phyloP scores from a whole-genome alignment of 352 stramenopile genomes.

The Phytophthora pini region DNA sequence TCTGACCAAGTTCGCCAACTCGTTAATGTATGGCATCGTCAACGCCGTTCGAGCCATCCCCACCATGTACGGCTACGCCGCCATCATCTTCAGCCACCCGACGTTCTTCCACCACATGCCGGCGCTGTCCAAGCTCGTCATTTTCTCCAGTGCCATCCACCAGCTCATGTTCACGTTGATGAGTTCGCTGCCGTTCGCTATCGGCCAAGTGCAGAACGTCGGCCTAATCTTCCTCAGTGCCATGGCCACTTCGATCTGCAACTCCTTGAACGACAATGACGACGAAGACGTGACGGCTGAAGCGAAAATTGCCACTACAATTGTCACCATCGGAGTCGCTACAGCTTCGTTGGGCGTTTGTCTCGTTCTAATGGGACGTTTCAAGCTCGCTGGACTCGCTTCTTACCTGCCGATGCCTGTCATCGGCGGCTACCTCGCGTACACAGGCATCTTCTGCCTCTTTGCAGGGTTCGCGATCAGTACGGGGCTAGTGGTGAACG shows the following conservation, averaged over 20 bases:
- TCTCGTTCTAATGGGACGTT: slow-evolving; percentile 93
- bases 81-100: slow-evolving; percentile 94
- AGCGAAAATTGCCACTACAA: slow-evolving; percentile 92
- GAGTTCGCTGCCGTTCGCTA: slow-evolving; percentile 95
- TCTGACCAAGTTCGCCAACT: slow-evolving; percentile 57
- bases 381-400: slow-evolving; percentile 94
- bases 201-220: slow-evolving; percentile 98
- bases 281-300: slow-evolving; percentile 50
- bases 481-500: slow-evolving; percentile 89
- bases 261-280: slow-evolving; percentile 67
- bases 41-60: slow-evolving; percentile 95
- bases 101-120: slow-evolving; percentile 86
- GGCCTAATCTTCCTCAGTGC: slow-evolving; percentile 97
- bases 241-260: slow-evolving; percentile 93
- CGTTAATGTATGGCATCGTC: slow-evolving; percentile 86
- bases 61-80: slow-evolving; percentile 94
- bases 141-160: slow-evolving; percentile 96
- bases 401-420: slow-evolving; percentile 97
- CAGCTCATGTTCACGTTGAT: slow-evolving; percentile 89
- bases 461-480: slow-evolving; percentile 91
- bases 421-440: slow-evolving; percentile 97
- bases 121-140: slow-evolving; percentile 95
- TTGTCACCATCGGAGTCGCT: slow-evolving; percentile 91
- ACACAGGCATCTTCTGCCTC: slow-evolving; percentile 96
- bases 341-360: slow-evolving; percentile 92